Evolutionary conservation across 768 basidiomycete species (phyloP), one percentile per base, ranked within the genome.

Genomic region (Leucosporidium scottii): DNA sequence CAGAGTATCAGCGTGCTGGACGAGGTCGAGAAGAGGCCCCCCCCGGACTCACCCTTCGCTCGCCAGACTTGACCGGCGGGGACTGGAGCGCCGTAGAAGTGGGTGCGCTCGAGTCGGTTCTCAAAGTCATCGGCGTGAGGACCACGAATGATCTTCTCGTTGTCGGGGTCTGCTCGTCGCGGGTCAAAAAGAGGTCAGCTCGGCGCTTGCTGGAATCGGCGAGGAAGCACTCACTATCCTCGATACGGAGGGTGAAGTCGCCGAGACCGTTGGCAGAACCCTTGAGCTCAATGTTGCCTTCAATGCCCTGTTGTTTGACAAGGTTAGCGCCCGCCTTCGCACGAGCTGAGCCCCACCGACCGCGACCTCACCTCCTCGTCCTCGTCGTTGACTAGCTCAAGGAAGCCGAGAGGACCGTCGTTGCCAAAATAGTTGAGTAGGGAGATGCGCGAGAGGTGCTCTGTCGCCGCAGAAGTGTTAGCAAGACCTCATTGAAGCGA

Each of bases 361-460:
- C 21, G 17, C 21, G 55, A 50, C 78, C 84, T 28, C 71, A 91
- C 91, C 77, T 88, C 84, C 68, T 89, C 85, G 59, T 87, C 81
- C 74, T 87, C 86, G 39, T 87, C 86, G 0, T 85, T 88, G 59
- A 89, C 87, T 82, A 96, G 83, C 66, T 89, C 85, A 30, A 97
- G 67, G 4, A 83, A 85, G 20, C 94, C 93, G 1, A 93, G 79
- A 2, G 62, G 54, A 0, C 93, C 93, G 74, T 97, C 92, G 36
- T 93, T 78, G 0, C 91, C 92, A 70, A 88, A 79, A 75, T 97
- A 94, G 76, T 91, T 94, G 61, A 97, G 83, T 2, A 88, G 81
- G 2, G 92, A 91, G 36, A 87, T 83, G 28, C 85, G 82, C 27
- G 87, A 87, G 13, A 84, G 81, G 53, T 80, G 62, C 23, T 60